phyloP scores from a whole-genome alignment of 352 stramenopile species.

The Globisporangium paroecandrum region DNA sequence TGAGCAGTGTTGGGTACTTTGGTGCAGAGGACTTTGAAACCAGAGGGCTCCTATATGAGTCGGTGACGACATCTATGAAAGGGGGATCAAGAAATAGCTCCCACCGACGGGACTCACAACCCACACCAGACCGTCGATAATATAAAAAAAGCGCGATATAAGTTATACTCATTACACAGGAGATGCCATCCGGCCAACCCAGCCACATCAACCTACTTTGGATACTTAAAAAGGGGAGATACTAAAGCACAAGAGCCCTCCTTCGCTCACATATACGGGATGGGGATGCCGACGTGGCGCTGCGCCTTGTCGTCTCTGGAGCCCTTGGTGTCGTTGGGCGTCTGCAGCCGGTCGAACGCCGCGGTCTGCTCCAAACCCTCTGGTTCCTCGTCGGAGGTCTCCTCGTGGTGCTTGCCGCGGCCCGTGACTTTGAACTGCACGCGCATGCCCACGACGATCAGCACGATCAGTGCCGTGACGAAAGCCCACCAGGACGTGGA shows the following conservation, averaged over 20 bases:
- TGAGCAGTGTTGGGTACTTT: neutral
- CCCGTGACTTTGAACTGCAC: constrained; percentile 24
- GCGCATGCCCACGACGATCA: neutral
- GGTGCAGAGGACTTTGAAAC: neutral
- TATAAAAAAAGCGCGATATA: neutral
- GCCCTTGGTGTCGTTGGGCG: neutral
- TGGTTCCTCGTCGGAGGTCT: constrained; percentile 27
- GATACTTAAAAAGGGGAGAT: neutral
- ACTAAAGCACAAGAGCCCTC: neutral
- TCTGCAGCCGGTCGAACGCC: neutral
- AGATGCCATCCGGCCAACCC: neutral
- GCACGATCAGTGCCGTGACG: neutral
- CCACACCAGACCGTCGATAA: neutral
- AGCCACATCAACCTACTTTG: neutral
- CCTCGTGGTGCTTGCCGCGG: constrained; percentile 25
- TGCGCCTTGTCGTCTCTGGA: neutral
- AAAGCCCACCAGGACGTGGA: neutral
- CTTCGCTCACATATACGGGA: neutral
- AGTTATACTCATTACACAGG: constrained; percentile 1
- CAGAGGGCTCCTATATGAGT: neutral
- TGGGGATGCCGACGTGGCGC: neutral
- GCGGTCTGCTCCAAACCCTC: constrained; percentile 25
- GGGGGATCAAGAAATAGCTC: neutral
- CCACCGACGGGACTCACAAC: neutral
- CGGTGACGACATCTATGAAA: neutral